Evolutionary conservation across 345 rosid genomes (phyloP), one percentile per base, ranked within the genome.

Genomic region (Aethionema arabicum): DNA sequence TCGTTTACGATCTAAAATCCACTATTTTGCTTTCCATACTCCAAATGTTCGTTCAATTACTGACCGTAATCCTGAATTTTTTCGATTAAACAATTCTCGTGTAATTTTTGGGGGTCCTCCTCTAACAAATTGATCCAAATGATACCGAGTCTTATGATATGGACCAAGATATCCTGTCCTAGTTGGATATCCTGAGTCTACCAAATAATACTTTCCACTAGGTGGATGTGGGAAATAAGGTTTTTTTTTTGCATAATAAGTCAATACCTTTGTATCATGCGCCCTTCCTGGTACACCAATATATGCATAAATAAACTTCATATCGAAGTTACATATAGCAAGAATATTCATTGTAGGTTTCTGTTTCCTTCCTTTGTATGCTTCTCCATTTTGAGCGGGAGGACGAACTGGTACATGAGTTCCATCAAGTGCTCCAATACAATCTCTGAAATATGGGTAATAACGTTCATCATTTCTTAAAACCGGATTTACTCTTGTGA

Each of bases 221-320:
- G 5, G 16, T 14, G 11, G 45, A 27, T 55, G 33, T 5, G 45
- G 45, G 2, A 37, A 55, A 7, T 8, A 55, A 9, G 2, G 4
- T 16, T 55, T 0, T 38, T 5, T n/a, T 55, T 5, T 55, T 11
- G 60, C 60, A 39, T 10, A 55, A 55, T 55, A 7, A 15, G 60
- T 55, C 46, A 55, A 5, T 14, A 55, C 33, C 30, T 55, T 55
- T 5, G 46, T 16, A 5, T 38, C 46, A 39, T 38, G 60, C 5
- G 45, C 60, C 21, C 60, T 37, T 9, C 33, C 59, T 2, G 14
- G 59, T 2, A 54, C 59, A 4, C 59, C 46, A 8, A 55, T 10
- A n/a, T 55, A 55, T 11, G 45, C 32, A 55, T 55, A 38, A 15
- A 55, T 55, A 45, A 38, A 55, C 8, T 27, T 38, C 15, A 55